phyloP scores from a whole-genome alignment of 192 early-diverging fungal genomes.

The Podila horticola region DNA sequence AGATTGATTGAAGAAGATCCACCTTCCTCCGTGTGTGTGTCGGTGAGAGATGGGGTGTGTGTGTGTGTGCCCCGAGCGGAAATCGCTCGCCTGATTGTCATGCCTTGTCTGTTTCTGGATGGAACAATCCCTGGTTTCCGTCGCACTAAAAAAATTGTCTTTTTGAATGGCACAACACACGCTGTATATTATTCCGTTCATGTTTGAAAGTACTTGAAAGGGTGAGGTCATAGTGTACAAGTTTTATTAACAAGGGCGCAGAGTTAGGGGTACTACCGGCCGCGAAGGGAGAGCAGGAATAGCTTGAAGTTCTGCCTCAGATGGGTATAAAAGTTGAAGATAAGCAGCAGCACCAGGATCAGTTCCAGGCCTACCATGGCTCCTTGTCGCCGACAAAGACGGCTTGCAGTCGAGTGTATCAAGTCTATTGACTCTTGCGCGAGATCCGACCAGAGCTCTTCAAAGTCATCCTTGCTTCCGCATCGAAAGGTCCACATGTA shows the following conservation, averaged over 20 bases:
- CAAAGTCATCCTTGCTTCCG: constrained; percentile 12
- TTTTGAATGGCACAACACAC: background rate
- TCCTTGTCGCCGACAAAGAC: constrained; percentile 37
- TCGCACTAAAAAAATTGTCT: background rate
- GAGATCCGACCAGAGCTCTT: constrained; percentile 12
- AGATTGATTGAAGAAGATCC: too few relatives aligned
- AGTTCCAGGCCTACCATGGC: constrained; percentile 48
- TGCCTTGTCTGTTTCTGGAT: background rate
- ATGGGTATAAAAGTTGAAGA: constrained; percentile 52
- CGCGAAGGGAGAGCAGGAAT: constrained; percentile 29
- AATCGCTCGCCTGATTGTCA: background rate
- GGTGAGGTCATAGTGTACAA: background rate
- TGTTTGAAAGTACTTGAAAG: too few relatives aligned
- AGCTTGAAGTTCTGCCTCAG: constrained; percentile 44
- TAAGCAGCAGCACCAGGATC: constrained; percentile 33
- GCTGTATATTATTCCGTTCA: background rate
- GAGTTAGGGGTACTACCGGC: background rate
- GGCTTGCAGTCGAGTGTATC: background rate
- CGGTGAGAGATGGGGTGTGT: too few relatives aligned
- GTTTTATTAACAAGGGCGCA: background rate
- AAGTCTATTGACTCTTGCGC: background rate
- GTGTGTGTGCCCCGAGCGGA: background rate
- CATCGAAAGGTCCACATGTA: constrained; percentile 51
- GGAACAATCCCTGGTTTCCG: background rate
- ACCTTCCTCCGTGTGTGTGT: too few relatives aligned